phyloP scores from a whole-genome alignment of 257 asterid species.

The Hygrophila difformis region DNA sequence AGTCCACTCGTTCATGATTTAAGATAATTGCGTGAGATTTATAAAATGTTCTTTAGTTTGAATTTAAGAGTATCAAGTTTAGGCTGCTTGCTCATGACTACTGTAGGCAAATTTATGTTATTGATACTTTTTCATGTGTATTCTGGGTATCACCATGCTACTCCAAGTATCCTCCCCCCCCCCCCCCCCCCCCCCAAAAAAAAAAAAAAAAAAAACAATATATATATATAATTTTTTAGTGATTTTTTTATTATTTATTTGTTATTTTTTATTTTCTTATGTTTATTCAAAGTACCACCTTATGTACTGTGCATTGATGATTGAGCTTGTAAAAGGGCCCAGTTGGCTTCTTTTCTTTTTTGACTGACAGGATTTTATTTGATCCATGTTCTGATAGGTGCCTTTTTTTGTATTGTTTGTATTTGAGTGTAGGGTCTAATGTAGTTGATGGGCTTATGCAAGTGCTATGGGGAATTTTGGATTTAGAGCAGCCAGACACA shows the following conservation, averaged over 20 bases:
- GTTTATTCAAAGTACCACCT: constrained; percentile 5
- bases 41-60: too few relatives aligned
- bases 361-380: too few relatives aligned
- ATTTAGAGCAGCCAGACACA: constrained; percentile 88
- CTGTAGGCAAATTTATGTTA: neutral
- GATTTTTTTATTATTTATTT: too few relatives aligned
- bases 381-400: too few relatives aligned
- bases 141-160: too few relatives aligned
- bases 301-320: neutral
- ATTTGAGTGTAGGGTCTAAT: constrained; percentile 54
- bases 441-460: constrained; percentile 95
- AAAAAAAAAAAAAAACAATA: too few relatives aligned
- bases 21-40: neutral
- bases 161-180: too few relatives aligned
- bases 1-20: neutral
- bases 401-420: constrained; percentile 6
- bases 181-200: too few relatives aligned
- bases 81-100: neutral
- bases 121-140: neutral
- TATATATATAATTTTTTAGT: too few relatives aligned
- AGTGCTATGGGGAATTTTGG: constrained; percentile 97
- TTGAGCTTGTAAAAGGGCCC: constrained; percentile 4
- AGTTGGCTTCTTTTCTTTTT: constrained; percentile 6
- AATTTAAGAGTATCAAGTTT: neutral
- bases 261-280: too few relatives aligned